Evolutionary conservation across 2,329 filamentous ascomycete genomes (phyloP).

Genomic region (Knufia fluminis): DNA sequence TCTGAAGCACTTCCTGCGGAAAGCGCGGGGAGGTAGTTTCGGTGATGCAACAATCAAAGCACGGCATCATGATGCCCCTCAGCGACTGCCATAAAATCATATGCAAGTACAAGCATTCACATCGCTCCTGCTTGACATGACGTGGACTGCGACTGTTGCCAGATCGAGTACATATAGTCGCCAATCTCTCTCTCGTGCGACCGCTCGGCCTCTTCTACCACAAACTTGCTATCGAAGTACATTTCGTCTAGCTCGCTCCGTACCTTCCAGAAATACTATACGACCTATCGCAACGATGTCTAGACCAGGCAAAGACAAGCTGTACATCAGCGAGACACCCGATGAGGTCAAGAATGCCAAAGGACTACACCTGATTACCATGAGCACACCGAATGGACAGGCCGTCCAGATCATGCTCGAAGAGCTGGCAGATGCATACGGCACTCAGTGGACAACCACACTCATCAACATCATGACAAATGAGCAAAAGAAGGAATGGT

Average conservation of each 20-base stretch:
- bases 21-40: neutral
- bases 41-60: neutral
- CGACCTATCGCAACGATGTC: neutral
- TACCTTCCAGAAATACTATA: neutral
- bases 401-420: slow-evolving; percentile 48
- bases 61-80: slow-evolving; percentile 1
- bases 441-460: slow-evolving; percentile 39
- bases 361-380: slow-evolving; percentile 45
- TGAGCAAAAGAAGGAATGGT: slow-evolving; percentile 47
- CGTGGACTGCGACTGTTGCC: neutral
- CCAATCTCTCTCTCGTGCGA: neutral
- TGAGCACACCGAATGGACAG: slow-evolving; percentile 44
- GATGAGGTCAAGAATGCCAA: slow-evolving; percentile 39
- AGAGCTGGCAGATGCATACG: slow-evolving; percentile 44
- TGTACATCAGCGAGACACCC: slow-evolving; percentile 39
- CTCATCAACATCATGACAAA: slow-evolving; percentile 45
- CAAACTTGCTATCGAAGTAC: neutral
- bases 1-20: neutral
- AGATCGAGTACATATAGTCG: neutral
- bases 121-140: neutral
- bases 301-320: slow-evolving; percentile 29
- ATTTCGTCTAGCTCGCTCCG: neutral
- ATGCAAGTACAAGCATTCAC: neutral
- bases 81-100: neutral
- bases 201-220: neutral